phyloP scores from a whole-genome alignment of 495 filamentous ascomycete species.

The Lentithecium fluviatile region DNA sequence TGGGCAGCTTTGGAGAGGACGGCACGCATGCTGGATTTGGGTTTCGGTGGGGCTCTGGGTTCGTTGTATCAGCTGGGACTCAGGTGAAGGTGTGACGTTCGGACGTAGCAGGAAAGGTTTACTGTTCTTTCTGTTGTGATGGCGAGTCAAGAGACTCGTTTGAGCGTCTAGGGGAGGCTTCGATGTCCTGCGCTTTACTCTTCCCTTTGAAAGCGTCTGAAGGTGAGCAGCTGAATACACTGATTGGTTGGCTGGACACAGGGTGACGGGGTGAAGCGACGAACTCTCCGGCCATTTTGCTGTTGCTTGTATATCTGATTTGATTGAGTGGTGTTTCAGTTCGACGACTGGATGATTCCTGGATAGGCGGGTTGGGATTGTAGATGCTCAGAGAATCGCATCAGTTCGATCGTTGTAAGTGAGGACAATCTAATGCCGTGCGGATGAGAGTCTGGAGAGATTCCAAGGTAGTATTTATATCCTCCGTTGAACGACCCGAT shows the following conservation, averaged over 20 bases:
- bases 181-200: not conserved
- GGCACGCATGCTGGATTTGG: not conserved
- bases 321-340: not conserved
- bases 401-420: no score
- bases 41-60: not conserved
- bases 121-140: not conserved
- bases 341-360: not conserved
- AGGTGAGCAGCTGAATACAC: not conserved
- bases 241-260: slow-evolving; percentile 2
- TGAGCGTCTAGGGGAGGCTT: not conserved
- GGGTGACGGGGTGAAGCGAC: not conserved
- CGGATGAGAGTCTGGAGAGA: not conserved
- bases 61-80: no score
- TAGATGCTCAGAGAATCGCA: not conserved
- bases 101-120: not conserved
- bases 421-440: no score
- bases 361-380: not conserved
- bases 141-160: not conserved
- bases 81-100: not conserved
- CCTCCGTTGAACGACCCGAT: not conserved
- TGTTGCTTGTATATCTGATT: not conserved
- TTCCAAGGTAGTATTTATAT: not conserved
- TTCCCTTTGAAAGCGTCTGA: not conserved
- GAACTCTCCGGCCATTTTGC: slow-evolving; percentile 10
- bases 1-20: slow-evolving; percentile 1